A percentile compares a stretch with the other conserved stretches of the same genome.
Evolutionary conservation across 805 yeast genomes (phyloP).

Genomic region (Zygosaccharomyces gambellarensis): DNA sequence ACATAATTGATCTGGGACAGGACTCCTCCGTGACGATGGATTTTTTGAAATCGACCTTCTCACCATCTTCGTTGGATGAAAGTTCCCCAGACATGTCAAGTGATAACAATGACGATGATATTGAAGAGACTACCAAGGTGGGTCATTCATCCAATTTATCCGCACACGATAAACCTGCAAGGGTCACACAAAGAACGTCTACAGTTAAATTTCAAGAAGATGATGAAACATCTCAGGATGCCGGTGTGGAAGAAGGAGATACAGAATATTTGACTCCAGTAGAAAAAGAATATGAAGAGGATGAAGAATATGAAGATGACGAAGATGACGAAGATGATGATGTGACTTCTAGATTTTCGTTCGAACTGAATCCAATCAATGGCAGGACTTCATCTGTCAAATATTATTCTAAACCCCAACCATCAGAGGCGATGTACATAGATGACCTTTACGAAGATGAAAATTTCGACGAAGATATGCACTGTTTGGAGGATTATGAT

Average conservation of each 20-base stretch:
- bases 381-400: conserved; percentile 51
- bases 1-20: conserved; percentile 20
- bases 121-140: background rate
- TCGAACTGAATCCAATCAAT: conserved; percentile 42
- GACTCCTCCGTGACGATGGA: conserved; percentile 10
- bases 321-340: conserved; percentile 17
- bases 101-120: background rate
- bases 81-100: background rate
- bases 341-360: conserved; percentile 41
- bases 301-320: conserved; percentile 3
- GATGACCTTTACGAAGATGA: conserved; percentile 40
- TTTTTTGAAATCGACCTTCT: conserved; percentile 12
- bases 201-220: background rate
- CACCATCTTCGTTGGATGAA: conserved; percentile 5
- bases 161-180: background rate
- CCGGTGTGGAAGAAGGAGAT: conserved; percentile 1
- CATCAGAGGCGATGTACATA: conserved; percentile 34
- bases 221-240: background rate
- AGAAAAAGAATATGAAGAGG: conserved; percentile 8
- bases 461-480: conserved; percentile 41
- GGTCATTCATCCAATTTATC: background rate
- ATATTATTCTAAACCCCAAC: conserved; percentile 40
- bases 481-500: conserved; percentile 25
- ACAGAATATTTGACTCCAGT: background rate
- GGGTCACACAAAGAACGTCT: background rate